Percentiles rank a stretch among this genome's conserved stretches.
Evolutionary conservation across 2,329 filamentous ascomycete genomes (phyloP).

Genomic region (Tolypocladium album): DNA sequence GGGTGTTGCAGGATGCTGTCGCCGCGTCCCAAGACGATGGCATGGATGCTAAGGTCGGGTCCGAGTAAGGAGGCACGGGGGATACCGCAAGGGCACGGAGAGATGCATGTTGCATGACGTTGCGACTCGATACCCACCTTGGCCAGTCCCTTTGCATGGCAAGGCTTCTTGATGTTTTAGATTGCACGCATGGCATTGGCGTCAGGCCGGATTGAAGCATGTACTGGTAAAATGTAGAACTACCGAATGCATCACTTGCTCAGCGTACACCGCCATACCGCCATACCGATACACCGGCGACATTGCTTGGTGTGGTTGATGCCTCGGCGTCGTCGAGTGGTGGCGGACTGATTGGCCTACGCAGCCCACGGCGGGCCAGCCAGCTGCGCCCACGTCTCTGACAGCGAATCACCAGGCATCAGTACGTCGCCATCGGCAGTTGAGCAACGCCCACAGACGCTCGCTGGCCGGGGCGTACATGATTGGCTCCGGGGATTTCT

Average conservation of each 20-base stretch:
- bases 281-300: not conserved
- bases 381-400: not conserved
- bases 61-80: not conserved
- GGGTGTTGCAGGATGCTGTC: constrained; percentile 39
- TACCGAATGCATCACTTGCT: not conserved
- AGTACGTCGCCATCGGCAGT: not conserved
- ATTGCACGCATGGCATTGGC: not conserved
- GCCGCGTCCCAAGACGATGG: not conserved
- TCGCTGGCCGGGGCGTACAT: too few species aligned
- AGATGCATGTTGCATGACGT: not conserved
- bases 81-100: not conserved
- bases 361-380: not conserved
- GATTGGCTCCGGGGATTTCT: not conserved
- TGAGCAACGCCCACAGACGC: not conserved
- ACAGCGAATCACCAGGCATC: not conserved
- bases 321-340: not conserved
- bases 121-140: not conserved
- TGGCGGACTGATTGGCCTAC: not conserved
- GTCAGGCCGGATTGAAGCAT: not conserved
- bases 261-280: not conserved
- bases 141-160: not conserved
- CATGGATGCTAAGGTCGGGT: not conserved
- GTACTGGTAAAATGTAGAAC: not conserved
- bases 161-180: not conserved
- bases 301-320: not conserved